A percentile compares a stretch with the other conserved stretches of the same genome.
phyloP scores from a whole-genome alignment of 345 rosid species.

The Linum tenue region DNA sequence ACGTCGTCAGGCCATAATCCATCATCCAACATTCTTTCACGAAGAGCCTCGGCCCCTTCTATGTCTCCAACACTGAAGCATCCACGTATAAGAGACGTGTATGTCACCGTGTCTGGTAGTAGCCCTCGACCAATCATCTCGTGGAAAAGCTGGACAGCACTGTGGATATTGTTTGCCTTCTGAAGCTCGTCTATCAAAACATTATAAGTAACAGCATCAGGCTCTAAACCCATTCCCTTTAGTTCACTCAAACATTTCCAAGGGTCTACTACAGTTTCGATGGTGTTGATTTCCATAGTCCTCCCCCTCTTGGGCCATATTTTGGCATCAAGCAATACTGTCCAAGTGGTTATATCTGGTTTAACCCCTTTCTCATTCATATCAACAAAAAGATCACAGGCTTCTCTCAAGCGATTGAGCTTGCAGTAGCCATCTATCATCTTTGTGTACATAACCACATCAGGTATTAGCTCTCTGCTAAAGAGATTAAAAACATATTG shows the following conservation, averaged over 20 bases:
- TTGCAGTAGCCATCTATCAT: slow-evolving; percentile 62
- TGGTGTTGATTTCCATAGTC: slow-evolving; percentile 15
- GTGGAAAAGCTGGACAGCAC: slow-evolving; percentile 33
- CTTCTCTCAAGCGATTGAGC: slow-evolving; percentile 32
- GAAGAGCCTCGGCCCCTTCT: slow-evolving; percentile 33
- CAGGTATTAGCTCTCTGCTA: slow-evolving; percentile 32
- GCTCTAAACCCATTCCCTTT: slow-evolving; percentile 25
- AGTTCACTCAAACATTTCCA: slow-evolving; percentile 35
- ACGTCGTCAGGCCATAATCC: slow-evolving; percentile 22
- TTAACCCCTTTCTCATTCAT: slow-evolving; percentile 54
- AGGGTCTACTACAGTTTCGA: slow-evolving; percentile 6
- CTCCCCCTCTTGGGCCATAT: slow-evolving; percentile 8
- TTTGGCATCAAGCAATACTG: slow-evolving; percentile 48
- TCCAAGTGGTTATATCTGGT: slow-evolving; percentile 52
- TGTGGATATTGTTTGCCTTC: slow-evolving; percentile 34
- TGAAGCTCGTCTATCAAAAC: slow-evolving; percentile 50
- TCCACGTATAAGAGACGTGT: slow-evolving; percentile 44
- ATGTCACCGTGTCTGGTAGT: slow-evolving; percentile 50
- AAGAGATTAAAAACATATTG: slow-evolving; percentile 27
- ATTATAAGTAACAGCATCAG: slow-evolving; percentile 47
- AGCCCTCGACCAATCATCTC: slow-evolving; percentile 47
- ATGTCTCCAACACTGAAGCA: slow-evolving; percentile 31
- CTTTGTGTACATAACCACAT: slow-evolving; percentile 44
- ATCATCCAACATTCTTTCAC: slow-evolving; percentile 28
- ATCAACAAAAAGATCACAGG: slow-evolving; percentile 32